Percentiles rank a stretch among this genome's conserved stretches.
These are phyloP conservation scores for Aspergillus fumigatus DNA, from an alignment of 2,329 filamentous ascomycete genomes.

Conservation along the genomic window DNA sequence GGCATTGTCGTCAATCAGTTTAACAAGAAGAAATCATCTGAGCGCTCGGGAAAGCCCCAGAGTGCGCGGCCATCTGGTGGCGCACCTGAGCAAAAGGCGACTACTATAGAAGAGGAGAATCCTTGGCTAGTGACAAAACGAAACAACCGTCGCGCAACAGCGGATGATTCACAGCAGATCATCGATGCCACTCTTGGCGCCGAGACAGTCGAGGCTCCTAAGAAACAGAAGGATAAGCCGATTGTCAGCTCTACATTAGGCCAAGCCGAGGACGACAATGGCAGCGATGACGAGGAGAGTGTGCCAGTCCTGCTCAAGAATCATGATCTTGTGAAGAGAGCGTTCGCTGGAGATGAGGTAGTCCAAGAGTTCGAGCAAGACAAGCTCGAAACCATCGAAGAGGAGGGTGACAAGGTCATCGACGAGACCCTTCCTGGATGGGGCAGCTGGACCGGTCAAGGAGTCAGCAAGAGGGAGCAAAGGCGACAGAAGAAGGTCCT, in stretches of 20 bases:
- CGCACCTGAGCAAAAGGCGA: constrained; percentile 15
- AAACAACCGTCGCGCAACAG: constrained; percentile 28
- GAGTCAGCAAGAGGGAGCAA: constrained; percentile 66
- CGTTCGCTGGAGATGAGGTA: constrained; percentile 85
- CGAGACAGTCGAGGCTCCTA: constrained; percentile 14
- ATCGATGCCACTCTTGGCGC: constrained; percentile 30
- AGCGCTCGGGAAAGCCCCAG: constrained; percentile 15
- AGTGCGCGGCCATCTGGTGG: constrained; percentile 10
- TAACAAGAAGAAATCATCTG: constrained; percentile 16
- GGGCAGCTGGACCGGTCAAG: constrained; percentile 87
- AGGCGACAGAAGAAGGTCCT: constrained; percentile 52
- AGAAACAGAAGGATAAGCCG: constrained; percentile 20
- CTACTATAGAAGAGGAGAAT: constrained; percentile 29
- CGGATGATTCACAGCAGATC: constrained; percentile 24
- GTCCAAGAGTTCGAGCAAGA: constrained; percentile 74
- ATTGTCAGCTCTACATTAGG: constrained; percentile 12
- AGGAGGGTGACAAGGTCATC: constrained; percentile 77
- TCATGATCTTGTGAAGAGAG: constrained; percentile 68
- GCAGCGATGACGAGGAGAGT: constrained; percentile 39
- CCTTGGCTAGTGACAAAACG: constrained; percentile 34
- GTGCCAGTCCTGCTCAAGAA: constrained; percentile 45
- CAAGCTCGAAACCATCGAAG: constrained; percentile 65
- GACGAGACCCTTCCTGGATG: constrained; percentile 89
- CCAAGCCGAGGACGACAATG: constrained; percentile 41
- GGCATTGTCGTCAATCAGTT: constrained; percentile 32